A percentile compares a stretch with the other conserved stretches of the same genome.
phyloP scores from a whole-genome alignment of 371 early-diverging fungal species.

The Blakeslea trispora region DNA sequence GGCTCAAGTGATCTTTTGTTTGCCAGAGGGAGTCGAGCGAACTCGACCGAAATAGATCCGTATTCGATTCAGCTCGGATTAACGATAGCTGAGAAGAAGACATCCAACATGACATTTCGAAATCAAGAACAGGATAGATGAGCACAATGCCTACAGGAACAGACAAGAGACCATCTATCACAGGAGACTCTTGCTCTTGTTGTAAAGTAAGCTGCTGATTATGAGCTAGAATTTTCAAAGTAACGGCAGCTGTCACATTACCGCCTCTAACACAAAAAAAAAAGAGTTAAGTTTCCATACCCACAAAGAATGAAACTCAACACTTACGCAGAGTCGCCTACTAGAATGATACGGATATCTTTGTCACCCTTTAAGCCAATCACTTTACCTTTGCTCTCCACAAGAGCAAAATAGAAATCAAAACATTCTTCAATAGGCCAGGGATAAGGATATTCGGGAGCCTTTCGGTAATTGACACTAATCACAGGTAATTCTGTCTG shows the following conservation, averaged over 20 bases:
- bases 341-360: constrained; percentile 61
- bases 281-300: neutral
- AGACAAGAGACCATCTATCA: constrained; percentile 15
- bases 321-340: constrained; percentile 94
- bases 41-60: constrained; percentile 60
- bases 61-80: constrained; percentile 47
- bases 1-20: constrained; percentile 60
- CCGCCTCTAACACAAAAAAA: constrained; percentile 63
- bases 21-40: constrained; percentile 54
- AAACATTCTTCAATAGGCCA: constrained; percentile 92
- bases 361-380: constrained; percentile 68
- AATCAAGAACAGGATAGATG: constrained; percentile 88
- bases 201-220: constrained; percentile 47
- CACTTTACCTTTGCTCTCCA: constrained; percentile 66
- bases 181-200: neutral
- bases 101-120: constrained; percentile 93
- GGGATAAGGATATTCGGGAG: constrained; percentile 95
- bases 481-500: constrained; percentile 70
- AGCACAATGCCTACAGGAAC: constrained; percentile 72
- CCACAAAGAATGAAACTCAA: no score
- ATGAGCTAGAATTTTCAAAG: constrained; percentile 67
- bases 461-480: constrained; percentile 91
- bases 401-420: constrained; percentile 77
- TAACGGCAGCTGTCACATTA: constrained; percentile 71
- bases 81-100: constrained; percentile 63